Conservation (phyloP, 306 rosid genomes). For the Dryas alaskensis region DNA sequence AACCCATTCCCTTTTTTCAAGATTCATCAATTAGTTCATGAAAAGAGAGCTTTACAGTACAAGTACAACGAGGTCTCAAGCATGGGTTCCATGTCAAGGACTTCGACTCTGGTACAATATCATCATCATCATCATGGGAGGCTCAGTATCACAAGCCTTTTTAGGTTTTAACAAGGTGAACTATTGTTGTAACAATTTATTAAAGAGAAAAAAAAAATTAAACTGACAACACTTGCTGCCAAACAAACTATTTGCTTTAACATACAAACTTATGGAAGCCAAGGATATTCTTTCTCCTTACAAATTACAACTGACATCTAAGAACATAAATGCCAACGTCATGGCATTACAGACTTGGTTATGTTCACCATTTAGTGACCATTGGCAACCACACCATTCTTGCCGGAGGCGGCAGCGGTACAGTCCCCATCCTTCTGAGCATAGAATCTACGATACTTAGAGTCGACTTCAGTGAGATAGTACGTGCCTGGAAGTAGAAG, state of each 20-base stretch:
- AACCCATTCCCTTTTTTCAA: too few species aligned
- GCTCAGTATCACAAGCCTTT: constrained; percentile 1
- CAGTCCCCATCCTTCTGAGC: constrained; percentile 40
- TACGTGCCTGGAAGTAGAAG: constrained; percentile 77
- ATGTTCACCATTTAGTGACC: constrained; percentile 52
- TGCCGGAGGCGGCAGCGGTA: constrained; percentile 13
- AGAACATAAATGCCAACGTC: constrained; percentile 19
- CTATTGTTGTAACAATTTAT: constrained; percentile 7
- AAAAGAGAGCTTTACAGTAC: constrained; percentile 3
- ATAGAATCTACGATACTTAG: constrained; percentile 85
- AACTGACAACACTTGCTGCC: constrained; percentile 20
- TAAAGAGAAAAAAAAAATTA: neutral
- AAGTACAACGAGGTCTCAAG: neutral
- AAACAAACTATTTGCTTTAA: constrained; percentile 27
- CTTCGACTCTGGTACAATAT: neutral
- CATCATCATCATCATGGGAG: neutral
- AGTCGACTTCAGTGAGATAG: constrained; percentile 95
- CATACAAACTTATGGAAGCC: constrained; percentile 28
- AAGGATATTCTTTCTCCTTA: constrained; percentile 10
- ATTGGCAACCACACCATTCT: constrained; percentile 50
- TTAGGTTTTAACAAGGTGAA: neutral
- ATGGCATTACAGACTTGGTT: neutral
- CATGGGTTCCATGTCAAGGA: neutral
- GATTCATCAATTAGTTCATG: too few species aligned
- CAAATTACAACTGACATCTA: constrained; percentile 23